Conservation (phyloP, 345 rosid genomes). For the Reutealis trisperma region DNA sequence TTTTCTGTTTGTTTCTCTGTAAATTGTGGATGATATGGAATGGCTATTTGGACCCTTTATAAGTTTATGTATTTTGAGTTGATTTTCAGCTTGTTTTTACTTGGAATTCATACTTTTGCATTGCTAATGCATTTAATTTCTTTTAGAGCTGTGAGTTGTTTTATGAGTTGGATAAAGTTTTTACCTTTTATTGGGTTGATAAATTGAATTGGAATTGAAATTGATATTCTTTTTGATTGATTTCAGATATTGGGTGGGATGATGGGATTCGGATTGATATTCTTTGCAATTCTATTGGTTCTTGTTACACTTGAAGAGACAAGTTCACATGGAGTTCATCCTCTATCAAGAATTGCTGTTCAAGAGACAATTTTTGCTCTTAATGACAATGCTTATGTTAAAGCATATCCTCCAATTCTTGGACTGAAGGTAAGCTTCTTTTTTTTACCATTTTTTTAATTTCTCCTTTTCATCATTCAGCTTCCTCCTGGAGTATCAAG, state of each 20-base stretch:
- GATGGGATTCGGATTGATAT: conserved; percentile 27
- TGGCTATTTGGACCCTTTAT: neutral
- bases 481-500: neutral
- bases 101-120: neutral
- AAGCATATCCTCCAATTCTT: conserved; percentile 51
- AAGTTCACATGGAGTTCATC: conserved; percentile 50
- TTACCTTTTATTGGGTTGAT: too few relatives aligned
- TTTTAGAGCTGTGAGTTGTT: neutral
- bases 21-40: neutral
- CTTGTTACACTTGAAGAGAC: conserved; percentile 39
- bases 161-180: neutral
- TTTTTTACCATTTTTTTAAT: neutral
- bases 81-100: neutral
- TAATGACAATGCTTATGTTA: conserved; percentile 42
- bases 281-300: conserved; percentile 26
- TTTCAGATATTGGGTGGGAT: conserved; percentile 30
- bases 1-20: neutral
- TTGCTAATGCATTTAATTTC: neutral
- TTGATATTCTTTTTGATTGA: neutral
- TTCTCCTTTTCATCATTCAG: neutral
- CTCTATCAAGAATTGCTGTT: conserved; percentile 52
- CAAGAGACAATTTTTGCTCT: conserved; percentile 37
- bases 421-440: conserved; percentile 46
- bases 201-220: neutral
- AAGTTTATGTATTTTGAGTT: neutral